Evolutionary conservation across 2,329 filamentous ascomycete species (phyloP).

Genomic region (Phyllosticta capitalensis): DNA sequence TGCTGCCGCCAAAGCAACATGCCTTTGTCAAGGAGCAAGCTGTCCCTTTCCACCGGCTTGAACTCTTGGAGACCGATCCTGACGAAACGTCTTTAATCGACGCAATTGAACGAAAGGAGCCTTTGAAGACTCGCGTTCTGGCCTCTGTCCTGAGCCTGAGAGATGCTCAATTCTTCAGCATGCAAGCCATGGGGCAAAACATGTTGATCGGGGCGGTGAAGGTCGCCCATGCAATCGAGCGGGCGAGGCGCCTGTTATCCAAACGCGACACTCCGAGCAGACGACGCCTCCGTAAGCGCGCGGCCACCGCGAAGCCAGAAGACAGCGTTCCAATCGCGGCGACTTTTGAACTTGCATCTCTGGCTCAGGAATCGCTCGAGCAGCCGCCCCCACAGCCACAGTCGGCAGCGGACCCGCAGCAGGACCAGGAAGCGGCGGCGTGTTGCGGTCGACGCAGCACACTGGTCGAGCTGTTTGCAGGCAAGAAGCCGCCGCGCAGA

Average conservation of each 20-base stretch:
- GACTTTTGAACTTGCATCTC: background rate
- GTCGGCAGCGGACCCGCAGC: background rate
- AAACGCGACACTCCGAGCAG: background rate
- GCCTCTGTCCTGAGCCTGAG: background rate
- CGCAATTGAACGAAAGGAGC: background rate
- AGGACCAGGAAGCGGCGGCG: background rate
- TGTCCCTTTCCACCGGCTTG: background rate
- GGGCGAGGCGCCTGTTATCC: background rate
- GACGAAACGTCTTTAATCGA: background rate
- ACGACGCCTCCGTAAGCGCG: background rate
- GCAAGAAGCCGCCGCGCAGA: background rate
- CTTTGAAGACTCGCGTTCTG: background rate
- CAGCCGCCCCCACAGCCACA: too few species aligned
- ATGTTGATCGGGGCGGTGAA: background rate
- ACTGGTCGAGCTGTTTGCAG: background rate
- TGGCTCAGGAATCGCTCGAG: background rate
- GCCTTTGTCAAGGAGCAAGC: background rate
- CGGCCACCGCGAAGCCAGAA: background rate
- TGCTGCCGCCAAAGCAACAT: background rate
- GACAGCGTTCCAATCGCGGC: background rate
- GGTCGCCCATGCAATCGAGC: background rate
- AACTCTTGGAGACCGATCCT: background rate
- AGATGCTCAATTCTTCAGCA: background rate
- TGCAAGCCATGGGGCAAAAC: background rate
- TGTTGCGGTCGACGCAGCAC: background rate